Evolutionary conservation across 768 basidiomycete genomes (phyloP).

Genomic region (Lactifluus hygrophoroides): DNA sequence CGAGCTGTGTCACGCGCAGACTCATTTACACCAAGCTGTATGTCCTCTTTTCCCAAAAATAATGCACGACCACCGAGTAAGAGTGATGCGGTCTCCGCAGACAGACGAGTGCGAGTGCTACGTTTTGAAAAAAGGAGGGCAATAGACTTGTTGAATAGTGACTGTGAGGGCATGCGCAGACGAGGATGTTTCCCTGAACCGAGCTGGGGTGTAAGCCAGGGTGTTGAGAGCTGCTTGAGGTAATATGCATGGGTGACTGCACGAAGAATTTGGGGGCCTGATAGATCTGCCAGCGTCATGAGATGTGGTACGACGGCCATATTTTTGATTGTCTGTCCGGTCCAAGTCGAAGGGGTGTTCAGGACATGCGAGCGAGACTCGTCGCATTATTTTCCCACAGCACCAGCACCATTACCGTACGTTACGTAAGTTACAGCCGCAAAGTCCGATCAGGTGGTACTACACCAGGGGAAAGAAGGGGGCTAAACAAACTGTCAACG

Average conservation of each 20-base stretch:
- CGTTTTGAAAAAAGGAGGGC: constrained; percentile 91
- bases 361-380: too few relatives aligned
- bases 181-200: constrained; percentile 25
- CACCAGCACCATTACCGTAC: too few relatives aligned
- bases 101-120: constrained; percentile 83
- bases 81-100: constrained; percentile 73
- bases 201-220: constrained; percentile 54
- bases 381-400: too few relatives aligned
- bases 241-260: constrained; percentile 55
- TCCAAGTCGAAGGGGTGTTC: too few relatives aligned
- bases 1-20: constrained; percentile 71
- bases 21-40: constrained; percentile 96
- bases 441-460: too few relatives aligned
- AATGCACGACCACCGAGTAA: constrained; percentile 84
- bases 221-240: constrained; percentile 54
- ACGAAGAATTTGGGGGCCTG: constrained; percentile 59
- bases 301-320: constrained; percentile 49
- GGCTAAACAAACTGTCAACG: too few relatives aligned
- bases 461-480: too few relatives aligned
- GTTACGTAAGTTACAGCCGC: too few relatives aligned
- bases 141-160: constrained; percentile 73
- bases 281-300: constrained; percentile 84
- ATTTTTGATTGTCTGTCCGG: not conserved
- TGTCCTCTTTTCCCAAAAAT: constrained; percentile 84
- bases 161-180: constrained; percentile 59